These are phyloP conservation scores for Stagonosporopsis chrysanthemi DNA, from an alignment of 2,329 filamentous ascomycete species.

Conservation along the genomic window DNA sequence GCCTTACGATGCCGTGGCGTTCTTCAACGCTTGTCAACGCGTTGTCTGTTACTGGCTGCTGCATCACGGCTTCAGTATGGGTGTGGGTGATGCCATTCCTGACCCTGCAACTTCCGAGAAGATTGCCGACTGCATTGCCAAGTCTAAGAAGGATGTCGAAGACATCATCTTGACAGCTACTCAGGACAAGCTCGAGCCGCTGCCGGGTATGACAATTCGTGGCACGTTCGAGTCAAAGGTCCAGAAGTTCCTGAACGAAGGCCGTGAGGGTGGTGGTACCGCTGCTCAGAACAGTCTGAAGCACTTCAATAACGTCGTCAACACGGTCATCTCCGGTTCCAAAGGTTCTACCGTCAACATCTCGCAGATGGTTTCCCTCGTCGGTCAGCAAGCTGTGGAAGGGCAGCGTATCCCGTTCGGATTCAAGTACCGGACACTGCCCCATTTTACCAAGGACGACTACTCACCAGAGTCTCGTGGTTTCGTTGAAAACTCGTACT, in stretches of 20 bases:
- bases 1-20: conserved; percentile 83
- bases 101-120: conserved; percentile 83
- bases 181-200: conserved; percentile 84
- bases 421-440: conserved; percentile 96
- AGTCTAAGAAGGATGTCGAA: conserved; percentile 82
- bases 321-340: conserved; percentile 95
- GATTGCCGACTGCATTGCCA: conserved; percentile 81
- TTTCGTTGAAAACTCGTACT: conserved; percentile 98
- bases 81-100: conserved; percentile 97
- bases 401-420: conserved; percentile 99
- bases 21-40: conserved; percentile 94
- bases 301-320: conserved; percentile 93
- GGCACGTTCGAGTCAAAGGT: conserved; percentile 98
- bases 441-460: conserved; percentile 99
- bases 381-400: conserved; percentile 97
- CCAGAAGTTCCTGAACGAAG: conserved; percentile 90
- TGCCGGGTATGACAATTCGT: conserved; percentile 97
- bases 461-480: conserved; percentile 97
- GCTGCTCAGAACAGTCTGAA: conserved; percentile 91
- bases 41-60: conserved; percentile 98
- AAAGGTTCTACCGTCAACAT: conserved; percentile 99
- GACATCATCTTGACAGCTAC: conserved; percentile 79
- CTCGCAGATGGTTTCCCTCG: conserved; percentile 97
- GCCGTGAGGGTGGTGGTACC: conserved; percentile 95
- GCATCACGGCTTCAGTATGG: conserved; percentile 96